These are phyloP conservation scores for Entophlyctis luteolus DNA, from an alignment of 192 early-diverging fungal genomes.

Conservation along the genomic window DNA sequence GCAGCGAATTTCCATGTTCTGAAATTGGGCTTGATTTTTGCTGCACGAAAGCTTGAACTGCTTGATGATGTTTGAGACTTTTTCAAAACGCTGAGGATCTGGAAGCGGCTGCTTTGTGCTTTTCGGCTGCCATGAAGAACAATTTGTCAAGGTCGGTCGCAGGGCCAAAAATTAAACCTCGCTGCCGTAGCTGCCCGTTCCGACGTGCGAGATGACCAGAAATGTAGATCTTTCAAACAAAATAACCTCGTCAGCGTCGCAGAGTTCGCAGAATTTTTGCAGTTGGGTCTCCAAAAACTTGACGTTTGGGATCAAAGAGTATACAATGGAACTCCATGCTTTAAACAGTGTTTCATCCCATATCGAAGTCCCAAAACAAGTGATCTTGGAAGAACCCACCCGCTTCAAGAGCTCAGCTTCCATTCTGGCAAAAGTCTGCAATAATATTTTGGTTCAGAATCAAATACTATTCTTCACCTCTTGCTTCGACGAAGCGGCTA, in stretches of 20 bases:
- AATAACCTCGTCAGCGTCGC: conserved; percentile 92
- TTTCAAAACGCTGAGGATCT: conserved; percentile 82
- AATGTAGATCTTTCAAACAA: conserved; percentile 95
- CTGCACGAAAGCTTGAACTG: conserved; percentile 83
- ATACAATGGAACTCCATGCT: conserved; percentile 97
- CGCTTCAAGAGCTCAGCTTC: conserved; percentile 61
- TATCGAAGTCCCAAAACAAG: conserved; percentile 77
- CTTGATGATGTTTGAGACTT: conserved; percentile 87
- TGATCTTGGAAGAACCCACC: conserved; percentile 66
- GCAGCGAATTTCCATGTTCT: conserved; percentile 82
- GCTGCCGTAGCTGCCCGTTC: conserved; percentile 19
- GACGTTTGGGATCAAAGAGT: conserved; percentile 93
- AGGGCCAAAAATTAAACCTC: neutral
- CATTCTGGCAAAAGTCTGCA: conserved; percentile 65
- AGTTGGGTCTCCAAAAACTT: conserved; percentile 72
- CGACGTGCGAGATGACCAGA: conserved; percentile 84
- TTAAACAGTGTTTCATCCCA: conserved; percentile 92
- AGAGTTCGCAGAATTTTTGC: conserved; percentile 71
- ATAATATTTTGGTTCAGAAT: neutral
- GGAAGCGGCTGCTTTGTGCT: neutral
- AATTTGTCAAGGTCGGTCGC: neutral
- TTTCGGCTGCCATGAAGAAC: neutral
- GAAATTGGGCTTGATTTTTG: conserved; percentile 72
- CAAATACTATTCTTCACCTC: conserved; percentile 34
- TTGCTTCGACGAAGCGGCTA: conserved; percentile 70